These are phyloP conservation scores for Brachypodium distachyon DNA, from an alignment of 202 grass and related monocot genomes.

Conservation along the genomic window DNA sequence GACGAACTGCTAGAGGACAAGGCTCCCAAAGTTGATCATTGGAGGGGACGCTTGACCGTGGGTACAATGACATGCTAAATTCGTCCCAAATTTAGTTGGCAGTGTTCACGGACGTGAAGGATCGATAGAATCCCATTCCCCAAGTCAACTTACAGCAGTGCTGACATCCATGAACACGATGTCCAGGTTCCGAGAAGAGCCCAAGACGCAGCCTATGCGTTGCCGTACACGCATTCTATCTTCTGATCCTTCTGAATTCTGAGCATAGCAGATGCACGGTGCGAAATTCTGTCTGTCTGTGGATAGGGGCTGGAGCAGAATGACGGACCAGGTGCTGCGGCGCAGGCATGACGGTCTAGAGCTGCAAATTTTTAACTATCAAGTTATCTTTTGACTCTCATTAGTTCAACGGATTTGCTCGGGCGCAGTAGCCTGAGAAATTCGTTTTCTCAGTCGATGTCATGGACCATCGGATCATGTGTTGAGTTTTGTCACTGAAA, in stretches of 20 bases:
- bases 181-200: background rate
- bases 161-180: background rate
- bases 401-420: no score
- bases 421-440: no score
- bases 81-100: background rate
- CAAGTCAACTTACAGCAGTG: background rate
- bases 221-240: background rate
- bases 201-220: background rate
- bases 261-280: background rate
- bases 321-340: conserved; percentile 28
- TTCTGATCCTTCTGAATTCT: background rate
- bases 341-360: no score
- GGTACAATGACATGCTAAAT: background rate
- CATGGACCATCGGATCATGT: no score
- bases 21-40: background rate
- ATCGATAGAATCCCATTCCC: background rate
- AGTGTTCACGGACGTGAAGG: background rate
- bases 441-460: no score
- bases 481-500: no score
- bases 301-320: background rate
- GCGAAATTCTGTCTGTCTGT: background rate
- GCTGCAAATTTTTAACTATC: no score
- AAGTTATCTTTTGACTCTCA: no score
- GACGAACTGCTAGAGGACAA: conserved; percentile 14
- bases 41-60: background rate